Conservation (phyloP, 148 eudicot genomes). For the Dysphania ambrosioides region DNA sequence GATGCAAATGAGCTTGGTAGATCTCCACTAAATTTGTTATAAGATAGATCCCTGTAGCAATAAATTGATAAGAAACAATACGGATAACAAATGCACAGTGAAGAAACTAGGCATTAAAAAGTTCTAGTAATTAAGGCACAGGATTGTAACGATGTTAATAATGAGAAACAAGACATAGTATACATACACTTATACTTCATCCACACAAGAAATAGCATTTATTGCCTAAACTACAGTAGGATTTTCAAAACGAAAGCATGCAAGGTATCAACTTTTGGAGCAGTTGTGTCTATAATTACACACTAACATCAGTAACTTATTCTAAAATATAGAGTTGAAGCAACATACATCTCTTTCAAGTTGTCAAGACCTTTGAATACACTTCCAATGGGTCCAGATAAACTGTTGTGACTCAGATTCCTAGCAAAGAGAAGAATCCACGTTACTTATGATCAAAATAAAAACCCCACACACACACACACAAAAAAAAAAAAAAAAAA, state of each 20-base stretch:
- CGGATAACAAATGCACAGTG: not conserved
- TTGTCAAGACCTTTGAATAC: conserved; percentile 56
- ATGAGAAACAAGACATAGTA: not conserved
- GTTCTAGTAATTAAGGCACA: too few relatives aligned
- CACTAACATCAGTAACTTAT: not conserved
- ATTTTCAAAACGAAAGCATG: not conserved
- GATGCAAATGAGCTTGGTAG: conserved; percentile 69
- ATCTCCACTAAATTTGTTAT: conserved; percentile 80
- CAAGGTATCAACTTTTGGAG: not conserved
- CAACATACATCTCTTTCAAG: conserved; percentile 65
- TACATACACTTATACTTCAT: too few relatives aligned
- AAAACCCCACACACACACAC: too few relatives aligned
- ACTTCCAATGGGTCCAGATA: conserved; percentile 65
- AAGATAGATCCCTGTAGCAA: conserved; percentile 89
- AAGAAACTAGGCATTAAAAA: not conserved
- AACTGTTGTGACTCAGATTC: conserved; percentile 73
- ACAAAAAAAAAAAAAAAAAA: not conserved
- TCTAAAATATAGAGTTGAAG: conserved; percentile 4
- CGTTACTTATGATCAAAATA: too few relatives aligned
- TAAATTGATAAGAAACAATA: not conserved
- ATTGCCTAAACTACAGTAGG: not conserved
- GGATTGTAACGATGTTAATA: not conserved
- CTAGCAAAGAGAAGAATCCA: conserved; percentile 38
- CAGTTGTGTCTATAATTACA: not conserved
- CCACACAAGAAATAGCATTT: conserved; percentile 1